These are phyloP conservation scores for Ogataea methylovora DNA, from an alignment of 805 yeast species.

Conservation along the genomic window DNA sequence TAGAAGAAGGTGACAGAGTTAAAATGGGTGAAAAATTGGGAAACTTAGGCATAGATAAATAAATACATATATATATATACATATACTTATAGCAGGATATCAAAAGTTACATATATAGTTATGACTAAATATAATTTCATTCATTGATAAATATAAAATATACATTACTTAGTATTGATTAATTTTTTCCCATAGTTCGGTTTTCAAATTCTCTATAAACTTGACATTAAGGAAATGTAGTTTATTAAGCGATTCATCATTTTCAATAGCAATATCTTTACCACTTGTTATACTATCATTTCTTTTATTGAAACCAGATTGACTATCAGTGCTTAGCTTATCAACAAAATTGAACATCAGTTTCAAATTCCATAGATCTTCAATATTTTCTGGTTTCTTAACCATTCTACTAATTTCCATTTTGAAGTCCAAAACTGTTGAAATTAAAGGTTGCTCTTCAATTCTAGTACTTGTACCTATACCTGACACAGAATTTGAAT, in stretches of 20 bases:
- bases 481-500: too few species aligned
- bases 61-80: neutral
- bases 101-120: too few species aligned
- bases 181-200: constrained; percentile 27
- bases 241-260: constrained; percentile 19
- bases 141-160: neutral
- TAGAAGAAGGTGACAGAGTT: constrained; percentile 68
- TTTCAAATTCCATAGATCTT: constrained; percentile 59
- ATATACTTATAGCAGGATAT: neutral
- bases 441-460: constrained; percentile 19
- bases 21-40: constrained; percentile 84
- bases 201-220: constrained; percentile 47
- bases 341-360: constrained; percentile 58
- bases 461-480: neutral
- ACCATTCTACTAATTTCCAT: constrained; percentile 42
- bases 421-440: constrained; percentile 48
- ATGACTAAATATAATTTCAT: neutral
- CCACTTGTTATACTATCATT: neutral
- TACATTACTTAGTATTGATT: neutral
- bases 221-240: constrained; percentile 39
- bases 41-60: constrained; percentile 4
- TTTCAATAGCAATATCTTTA: neutral
- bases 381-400: constrained; percentile 30
- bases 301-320: constrained; percentile 8
- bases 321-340: too few species aligned